Evolutionary conservation across 164 flowering plant genomes (phyloP).

Genomic region (Kalanchoe fedtschenkoi): DNA sequence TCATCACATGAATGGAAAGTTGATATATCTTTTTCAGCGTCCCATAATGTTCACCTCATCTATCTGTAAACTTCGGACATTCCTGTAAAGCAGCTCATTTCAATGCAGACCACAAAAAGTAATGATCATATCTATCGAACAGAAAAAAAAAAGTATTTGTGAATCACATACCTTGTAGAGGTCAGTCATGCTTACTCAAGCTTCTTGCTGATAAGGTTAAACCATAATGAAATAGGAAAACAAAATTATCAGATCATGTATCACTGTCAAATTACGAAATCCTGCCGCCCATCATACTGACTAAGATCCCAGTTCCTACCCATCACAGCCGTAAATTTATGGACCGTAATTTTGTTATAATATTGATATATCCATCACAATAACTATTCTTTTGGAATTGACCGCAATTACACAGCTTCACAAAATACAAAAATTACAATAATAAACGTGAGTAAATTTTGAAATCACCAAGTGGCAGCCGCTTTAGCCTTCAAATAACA

Average conservation of each 20-base stretch:
- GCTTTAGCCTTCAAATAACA: neutral
- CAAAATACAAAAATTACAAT: neutral
- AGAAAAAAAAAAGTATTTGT: neutral
- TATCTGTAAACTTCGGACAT: neutral
- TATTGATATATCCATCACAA: neutral
- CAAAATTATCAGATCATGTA: neutral
- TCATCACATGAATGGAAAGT: neutral
- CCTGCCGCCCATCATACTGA: too few species aligned
- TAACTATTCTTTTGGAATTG: neutral
- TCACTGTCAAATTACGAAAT: neutral
- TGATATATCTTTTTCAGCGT: neutral
- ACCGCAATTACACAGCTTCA: neutral
- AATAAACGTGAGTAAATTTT: too few species aligned
- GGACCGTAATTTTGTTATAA: neutral
- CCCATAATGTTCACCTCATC: constrained; percentile 1
- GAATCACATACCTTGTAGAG: neutral
- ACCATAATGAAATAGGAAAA: neutral
- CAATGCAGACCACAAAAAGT: neutral
- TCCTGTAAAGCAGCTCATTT: neutral
- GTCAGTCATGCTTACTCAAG: neutral
- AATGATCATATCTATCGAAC: neutral
- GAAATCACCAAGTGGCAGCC: neutral
- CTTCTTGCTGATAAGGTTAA: neutral
- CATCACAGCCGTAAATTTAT: neutral
- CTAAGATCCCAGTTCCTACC: neutral